A percentile compares a stretch with the other conserved stretches of the same genome.
Conservation (phyloP, 352 stramenopile species). For the Phytophthora pluvialis region DNA sequence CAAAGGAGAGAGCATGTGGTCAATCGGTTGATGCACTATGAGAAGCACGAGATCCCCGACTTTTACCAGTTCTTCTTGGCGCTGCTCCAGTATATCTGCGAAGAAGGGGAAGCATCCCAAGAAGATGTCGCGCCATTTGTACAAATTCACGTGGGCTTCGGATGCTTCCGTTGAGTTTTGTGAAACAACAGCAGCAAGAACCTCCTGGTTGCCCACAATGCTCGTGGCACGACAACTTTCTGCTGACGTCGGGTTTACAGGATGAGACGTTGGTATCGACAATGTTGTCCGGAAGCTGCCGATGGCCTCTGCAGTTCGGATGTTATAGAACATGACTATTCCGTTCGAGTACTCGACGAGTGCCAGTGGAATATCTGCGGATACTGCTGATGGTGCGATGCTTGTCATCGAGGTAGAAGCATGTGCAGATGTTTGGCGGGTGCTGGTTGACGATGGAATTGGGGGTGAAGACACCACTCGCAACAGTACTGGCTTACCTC, state of each 20-base stretch:
- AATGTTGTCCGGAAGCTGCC: constrained; percentile 37
- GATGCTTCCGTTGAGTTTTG: background rate
- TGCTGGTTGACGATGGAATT: constrained; percentile 11
- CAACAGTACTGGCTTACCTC: constrained; percentile 28
- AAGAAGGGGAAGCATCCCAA: constrained; percentile 41
- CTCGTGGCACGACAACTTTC: background rate
- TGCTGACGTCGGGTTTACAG: background rate
- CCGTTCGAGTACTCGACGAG: constrained; percentile 58
- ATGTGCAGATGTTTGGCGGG: background rate
- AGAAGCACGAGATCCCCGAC: background rate
- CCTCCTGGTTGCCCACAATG: constrained; percentile 11
- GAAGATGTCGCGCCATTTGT: constrained; percentile 56
- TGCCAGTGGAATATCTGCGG: constrained; percentile 46
- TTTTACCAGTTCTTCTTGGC: constrained; percentile 26
- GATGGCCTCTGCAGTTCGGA: constrained; percentile 49
- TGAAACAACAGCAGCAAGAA: constrained; percentile 7
- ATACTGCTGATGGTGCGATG: constrained; percentile 20
- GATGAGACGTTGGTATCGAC: background rate
- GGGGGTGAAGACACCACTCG: constrained; percentile 38
- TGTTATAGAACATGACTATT: constrained; percentile 53
- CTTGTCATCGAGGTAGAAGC: constrained; percentile 22
- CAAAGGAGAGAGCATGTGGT: background rate
- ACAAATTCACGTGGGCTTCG: constrained; percentile 28
- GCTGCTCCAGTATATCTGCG: constrained; percentile 23
- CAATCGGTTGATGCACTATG: background rate